Base-by-base conservation (phyloP, 345 rosid species). In the Physaria fendleri region DNA sequence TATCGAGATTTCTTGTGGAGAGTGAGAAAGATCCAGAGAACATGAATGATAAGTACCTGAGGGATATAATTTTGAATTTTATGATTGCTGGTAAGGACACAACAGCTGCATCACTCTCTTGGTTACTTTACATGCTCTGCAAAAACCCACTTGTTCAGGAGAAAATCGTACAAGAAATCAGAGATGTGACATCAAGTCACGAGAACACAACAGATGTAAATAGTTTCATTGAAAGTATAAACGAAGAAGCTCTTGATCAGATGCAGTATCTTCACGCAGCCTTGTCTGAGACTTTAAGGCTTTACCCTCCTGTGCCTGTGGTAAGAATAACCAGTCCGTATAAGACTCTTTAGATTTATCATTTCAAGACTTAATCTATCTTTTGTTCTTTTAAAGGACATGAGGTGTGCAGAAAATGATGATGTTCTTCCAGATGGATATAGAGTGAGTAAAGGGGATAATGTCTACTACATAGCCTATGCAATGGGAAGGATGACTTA, bases 191-290 rank as follows among this genome's bases (percentile, higher is more conserved):
- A 5, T 60, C 63, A 2, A 60, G 56, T 23, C 10, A 71, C 24
- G 70, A 27, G 33, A 22, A 48, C 21, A 64, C 65, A 30, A 68
- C 50, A 5, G 38, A 67, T 22, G 60, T 65, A 5, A 72, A 74
- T 17, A 77, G 64, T 14, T 85, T 87, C 40, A 23, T 76, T 20
- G 54, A 70, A 17, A 69, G 71, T 13, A 48, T 85, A 38, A 77
- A 69, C 0, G 83, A 79, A 63, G 68, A 21, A 22, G 67, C 56
- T 15, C 82, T 85, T 5, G 83, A 84, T 10, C 32, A 52, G 43
- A 80, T 85, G 93, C 89, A 85, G 15, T 87, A 87, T 70, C 94
- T 90, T 58, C 95, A 83, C 33, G 90, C 95, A 15, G 65, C 88
- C 2, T 73, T 90, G 57, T 70, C 90, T 5, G 97, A 90, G 77